A percentile compares a stretch with the other conserved stretches of the same genome.
phyloP scores from a whole-genome alignment of 1,284 basidiomycete genomes.

The Malassezia japonica region DNA sequence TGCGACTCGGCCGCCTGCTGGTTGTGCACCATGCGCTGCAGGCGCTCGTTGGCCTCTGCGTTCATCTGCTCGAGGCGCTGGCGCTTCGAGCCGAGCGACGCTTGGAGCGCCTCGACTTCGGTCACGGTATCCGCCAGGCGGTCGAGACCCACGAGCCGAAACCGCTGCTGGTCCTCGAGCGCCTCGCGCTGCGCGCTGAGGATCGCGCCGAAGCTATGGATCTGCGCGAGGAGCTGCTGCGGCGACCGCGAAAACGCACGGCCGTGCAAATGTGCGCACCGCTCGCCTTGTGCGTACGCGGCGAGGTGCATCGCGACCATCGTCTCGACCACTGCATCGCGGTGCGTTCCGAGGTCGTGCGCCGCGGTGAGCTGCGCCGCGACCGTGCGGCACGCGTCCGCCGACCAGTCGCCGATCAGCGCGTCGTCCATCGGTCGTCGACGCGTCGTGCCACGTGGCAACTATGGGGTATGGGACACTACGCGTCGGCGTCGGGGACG shows the following conservation, averaged over 20 bases:
- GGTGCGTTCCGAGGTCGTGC: constrained; percentile 39
- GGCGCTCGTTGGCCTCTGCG: constrained; percentile 88
- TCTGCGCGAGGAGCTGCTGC: constrained; percentile 94
- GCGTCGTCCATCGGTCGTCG: constrained; percentile 2
- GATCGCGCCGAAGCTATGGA: constrained; percentile 93
- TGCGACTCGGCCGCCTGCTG: constrained; percentile 98
- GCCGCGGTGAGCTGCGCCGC: constrained; percentile 39
- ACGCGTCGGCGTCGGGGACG: background rate
- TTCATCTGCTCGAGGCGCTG: constrained; percentile 87
- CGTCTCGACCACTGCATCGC: constrained; percentile 65
- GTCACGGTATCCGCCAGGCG: constrained; percentile 93
- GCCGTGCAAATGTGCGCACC: constrained; percentile 80
- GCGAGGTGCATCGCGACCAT: constrained; percentile 87
- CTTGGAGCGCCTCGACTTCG: constrained; percentile 62
- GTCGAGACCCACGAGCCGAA: constrained; percentile 94
- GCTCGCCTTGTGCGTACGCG: constrained; percentile 76
- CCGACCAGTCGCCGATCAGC: constrained; percentile 42
- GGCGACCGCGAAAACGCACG: constrained; percentile 95
- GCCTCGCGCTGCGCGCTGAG: constrained; percentile 97
- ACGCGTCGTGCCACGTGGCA: background rate
- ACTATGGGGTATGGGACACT: background rate
- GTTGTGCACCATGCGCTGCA: constrained; percentile 94
- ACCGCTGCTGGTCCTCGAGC: constrained; percentile 95
- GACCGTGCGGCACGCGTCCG: constrained; percentile 45
- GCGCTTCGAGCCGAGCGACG: constrained; percentile 87